A percentile compares a stretch with the other conserved stretches of the same genome.
Conservation (phyloP, 2,329 filamentous ascomycete species). For the Teratosphaeria nubilosa region DNA sequence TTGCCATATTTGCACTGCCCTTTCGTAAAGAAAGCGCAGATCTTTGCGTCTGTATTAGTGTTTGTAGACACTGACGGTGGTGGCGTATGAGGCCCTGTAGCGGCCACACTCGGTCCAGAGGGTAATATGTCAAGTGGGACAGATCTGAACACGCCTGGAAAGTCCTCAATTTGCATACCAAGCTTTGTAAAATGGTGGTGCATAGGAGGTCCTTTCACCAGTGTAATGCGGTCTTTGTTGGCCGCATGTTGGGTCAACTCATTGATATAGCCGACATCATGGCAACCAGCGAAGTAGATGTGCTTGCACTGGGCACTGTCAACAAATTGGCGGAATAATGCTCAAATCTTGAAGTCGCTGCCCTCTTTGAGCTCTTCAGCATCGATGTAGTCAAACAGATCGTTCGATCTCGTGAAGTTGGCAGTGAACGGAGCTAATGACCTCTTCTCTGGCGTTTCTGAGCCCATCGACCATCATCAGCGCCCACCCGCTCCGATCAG, state of each 20-base stretch:
- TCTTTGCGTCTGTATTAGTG: neutral
- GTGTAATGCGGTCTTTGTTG: slow-evolving; percentile 41
- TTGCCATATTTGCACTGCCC: slow-evolving; percentile 23
- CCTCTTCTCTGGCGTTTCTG: slow-evolving; percentile 38
- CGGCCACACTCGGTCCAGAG: neutral
- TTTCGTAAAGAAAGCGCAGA: slow-evolving; percentile 19
- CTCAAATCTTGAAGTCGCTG: slow-evolving; percentile 51
- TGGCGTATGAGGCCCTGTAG: neutral
- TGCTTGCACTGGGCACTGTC: slow-evolving; percentile 54
- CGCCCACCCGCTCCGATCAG: neutral
- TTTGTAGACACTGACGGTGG: neutral
- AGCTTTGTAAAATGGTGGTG: slow-evolving; percentile 45
- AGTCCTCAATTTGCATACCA: slow-evolving; percentile 41
- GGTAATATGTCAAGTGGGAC: slow-evolving; percentile 11
- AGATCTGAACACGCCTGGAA: slow-evolving; percentile 45
- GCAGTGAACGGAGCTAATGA: slow-evolving; percentile 47
- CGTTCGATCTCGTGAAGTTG: slow-evolving; percentile 47
- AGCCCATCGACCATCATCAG: neutral
- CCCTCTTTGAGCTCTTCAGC: slow-evolving; percentile 51
- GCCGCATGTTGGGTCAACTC: slow-evolving; percentile 45
- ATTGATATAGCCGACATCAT: slow-evolving; percentile 49
- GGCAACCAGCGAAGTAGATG: slow-evolving; percentile 54
- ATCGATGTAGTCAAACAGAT: slow-evolving; percentile 52
- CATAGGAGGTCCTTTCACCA: slow-evolving; percentile 43
- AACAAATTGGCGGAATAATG: slow-evolving; percentile 40